Conservation (phyloP, 2,329 filamentous ascomycete species). For the Sporothrix globosa region DNA sequence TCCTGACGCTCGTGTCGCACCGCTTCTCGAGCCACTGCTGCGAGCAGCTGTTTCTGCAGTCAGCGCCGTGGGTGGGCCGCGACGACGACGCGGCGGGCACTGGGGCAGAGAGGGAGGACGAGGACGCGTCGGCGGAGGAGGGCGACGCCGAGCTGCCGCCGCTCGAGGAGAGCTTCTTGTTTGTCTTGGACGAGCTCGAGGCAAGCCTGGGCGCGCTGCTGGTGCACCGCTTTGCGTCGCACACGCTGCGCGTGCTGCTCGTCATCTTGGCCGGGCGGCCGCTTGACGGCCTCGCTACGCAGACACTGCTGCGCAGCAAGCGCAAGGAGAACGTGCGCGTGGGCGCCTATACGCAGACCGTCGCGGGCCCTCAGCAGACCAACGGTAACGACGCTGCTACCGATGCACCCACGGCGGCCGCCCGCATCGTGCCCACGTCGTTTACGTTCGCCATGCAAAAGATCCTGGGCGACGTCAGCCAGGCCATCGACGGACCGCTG, state of each 20-base stretch:
- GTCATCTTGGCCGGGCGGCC: constrained; percentile 83
- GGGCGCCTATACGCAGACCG: constrained; percentile 53
- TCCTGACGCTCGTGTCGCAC: constrained; percentile 87
- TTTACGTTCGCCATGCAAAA: constrained; percentile 79
- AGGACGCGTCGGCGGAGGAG: constrained; percentile 48
- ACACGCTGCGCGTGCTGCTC: constrained; percentile 82
- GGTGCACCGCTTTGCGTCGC: constrained; percentile 87
- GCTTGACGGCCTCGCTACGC: constrained; percentile 68
- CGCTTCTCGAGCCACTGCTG: constrained; percentile 97
- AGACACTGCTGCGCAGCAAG: constrained; percentile 83
- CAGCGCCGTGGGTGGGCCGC: constrained; percentile 60
- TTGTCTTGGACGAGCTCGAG: constrained; percentile 85
- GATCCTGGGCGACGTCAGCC: constrained; percentile 76
- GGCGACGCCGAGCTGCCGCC: constrained; percentile 58
- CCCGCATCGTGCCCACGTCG: constrained; percentile 70
- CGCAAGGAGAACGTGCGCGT: constrained; percentile 83
- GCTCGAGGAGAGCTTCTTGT: constrained; percentile 84
- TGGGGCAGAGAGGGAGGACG: constrained; percentile 47
- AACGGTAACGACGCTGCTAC: background rate
- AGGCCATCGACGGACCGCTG: constrained; percentile 75
- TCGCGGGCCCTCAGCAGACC: constrained; percentile 29
- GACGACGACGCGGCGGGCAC: constrained; percentile 47
- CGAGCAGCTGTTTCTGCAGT: constrained; percentile 85
- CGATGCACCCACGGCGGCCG: background rate
- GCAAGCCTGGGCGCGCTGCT: constrained; percentile 79